Base-by-base conservation (phyloP, 371 early-diverging fungal genomes). In the Mortierella sp. region DNA sequence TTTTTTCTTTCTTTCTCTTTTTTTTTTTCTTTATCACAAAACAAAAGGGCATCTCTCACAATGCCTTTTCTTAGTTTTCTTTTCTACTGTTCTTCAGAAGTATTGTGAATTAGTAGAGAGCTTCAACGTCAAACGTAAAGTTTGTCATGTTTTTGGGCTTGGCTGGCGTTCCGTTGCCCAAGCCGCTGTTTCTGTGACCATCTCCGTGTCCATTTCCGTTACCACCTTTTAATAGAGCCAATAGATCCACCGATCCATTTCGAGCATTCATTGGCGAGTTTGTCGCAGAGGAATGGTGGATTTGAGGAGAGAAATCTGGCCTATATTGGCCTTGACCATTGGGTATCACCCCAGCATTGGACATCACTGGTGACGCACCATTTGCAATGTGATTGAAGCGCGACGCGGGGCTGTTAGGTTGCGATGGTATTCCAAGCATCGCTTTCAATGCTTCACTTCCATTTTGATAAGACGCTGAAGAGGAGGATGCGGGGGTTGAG, bases 51-150 rank as follows among this genome's bases (percentile, higher is more conserved):
- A 28, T 28, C 2, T 28, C 28, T 28, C 28, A 28, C n/a, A 28
- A 28, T 28, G 28, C 52, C n/a, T 21, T 52, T 52, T 21, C 3
- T 52, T 52, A n/a, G 33, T 36, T 45, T 45, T 45, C 45, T 45
- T 15, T 45, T 45, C 24, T 58, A 24, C 59, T 16, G 16, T 33
- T 58, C 36, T 15, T 43, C 43, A 43, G 43, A 15, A 43, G 43
- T 15, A 43, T 43, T 43, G 43, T 58, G 4, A 2, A 58, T 57
- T 40, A 79, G 32, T 74, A 67, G 11, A 79, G 55, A n/a, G 79
- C 74, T 40, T 79, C 74, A 67, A 79, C 16, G 36, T 79, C 79
- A 64, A 79, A 79, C 7, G 67, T 55, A 73, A 79, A 79, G 63
- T 79, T 70, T 47, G 74, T 74, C 79, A 79, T 79, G 24, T 55